Percentiles rank a stretch among this genome's conserved stretches.
phyloP scores from a whole-genome alignment of 192 early-diverging fungal species.

The Phlyctochytrium planicorne region DNA sequence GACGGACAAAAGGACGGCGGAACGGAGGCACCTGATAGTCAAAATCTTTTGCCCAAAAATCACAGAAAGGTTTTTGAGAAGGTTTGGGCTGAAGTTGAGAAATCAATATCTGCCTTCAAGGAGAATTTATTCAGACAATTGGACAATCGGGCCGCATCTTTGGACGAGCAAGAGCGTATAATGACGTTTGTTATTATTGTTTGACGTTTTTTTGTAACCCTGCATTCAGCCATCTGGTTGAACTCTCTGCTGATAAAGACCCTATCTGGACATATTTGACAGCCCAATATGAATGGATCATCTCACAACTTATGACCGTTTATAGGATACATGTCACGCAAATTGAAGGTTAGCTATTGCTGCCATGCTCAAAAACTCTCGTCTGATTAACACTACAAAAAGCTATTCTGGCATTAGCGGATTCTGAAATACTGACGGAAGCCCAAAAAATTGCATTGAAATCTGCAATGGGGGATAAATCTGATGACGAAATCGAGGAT shows the following conservation, averaged over 20 bases:
- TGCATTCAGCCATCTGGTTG: constrained; percentile 59
- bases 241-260: constrained; percentile 76
- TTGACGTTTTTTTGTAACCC: background rate
- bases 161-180: constrained; percentile 87
- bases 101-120: constrained; percentile 71
- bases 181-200: constrained; percentile 63
- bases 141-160: constrained; percentile 68
- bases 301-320: constrained; percentile 68
- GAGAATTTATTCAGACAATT: constrained; percentile 76
- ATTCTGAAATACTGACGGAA: background rate
- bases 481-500: background rate
- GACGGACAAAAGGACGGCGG: constrained; percentile 3
- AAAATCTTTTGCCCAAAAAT: constrained; percentile 34
- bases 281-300: constrained; percentile 84
- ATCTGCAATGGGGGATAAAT: background rate
- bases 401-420: background rate
- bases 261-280: constrained; percentile 89
- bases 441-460: background rate
- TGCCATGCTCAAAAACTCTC: background rate
- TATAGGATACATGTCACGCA: constrained; percentile 46
- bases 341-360: constrained; percentile 27
- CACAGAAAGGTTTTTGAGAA: constrained; percentile 84
- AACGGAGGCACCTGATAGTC: background rate
- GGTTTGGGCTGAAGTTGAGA: constrained; percentile 90
- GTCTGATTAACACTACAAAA: background rate